Conservation (phyloP, 2,329 filamentous ascomycete genomes). For the Ophiostoma himal-ulmi region DNA sequence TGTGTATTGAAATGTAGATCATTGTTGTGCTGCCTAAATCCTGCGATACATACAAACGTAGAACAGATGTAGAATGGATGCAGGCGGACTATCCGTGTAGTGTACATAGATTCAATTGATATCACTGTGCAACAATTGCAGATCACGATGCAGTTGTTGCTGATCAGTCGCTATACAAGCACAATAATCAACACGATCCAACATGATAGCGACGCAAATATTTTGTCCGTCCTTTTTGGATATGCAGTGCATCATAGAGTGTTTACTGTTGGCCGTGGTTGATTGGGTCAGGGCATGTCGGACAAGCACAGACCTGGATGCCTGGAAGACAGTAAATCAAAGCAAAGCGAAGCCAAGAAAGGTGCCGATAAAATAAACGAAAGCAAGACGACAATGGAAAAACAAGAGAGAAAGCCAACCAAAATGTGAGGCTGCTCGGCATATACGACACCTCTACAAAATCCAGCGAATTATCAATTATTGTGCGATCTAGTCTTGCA, state of each 20-base stretch:
- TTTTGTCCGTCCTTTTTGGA: neutral
- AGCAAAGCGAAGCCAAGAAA: too few relatives aligned
- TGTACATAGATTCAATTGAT: neutral
- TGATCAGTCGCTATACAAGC: too few relatives aligned
- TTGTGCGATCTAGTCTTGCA: neutral
- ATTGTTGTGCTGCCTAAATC: neutral
- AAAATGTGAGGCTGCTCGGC: neutral
- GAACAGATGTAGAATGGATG: too few relatives aligned
- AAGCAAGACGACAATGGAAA: neutral
- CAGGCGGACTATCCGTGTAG: neutral
- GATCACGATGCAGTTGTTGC: neutral
- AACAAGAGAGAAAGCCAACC: neutral
- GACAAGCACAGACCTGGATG: neutral
- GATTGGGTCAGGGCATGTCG: neutral
- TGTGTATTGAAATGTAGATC: neutral
- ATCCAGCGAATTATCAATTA: constrained; percentile 6
- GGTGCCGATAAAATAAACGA: neutral
- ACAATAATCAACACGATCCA: neutral
- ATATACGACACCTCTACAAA: neutral
- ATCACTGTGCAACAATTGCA: neutral
- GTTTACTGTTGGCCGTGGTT: neutral
- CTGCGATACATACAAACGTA: too few relatives aligned
- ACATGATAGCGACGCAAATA: neutral
- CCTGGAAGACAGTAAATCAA: neutral
- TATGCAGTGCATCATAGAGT: neutral